A percentile compares a stretch with the other conserved stretches of the same genome.
phyloP scores from a whole-genome alignment of 2,329 filamentous ascomycete species.

The Sclerotinia borealis region DNA sequence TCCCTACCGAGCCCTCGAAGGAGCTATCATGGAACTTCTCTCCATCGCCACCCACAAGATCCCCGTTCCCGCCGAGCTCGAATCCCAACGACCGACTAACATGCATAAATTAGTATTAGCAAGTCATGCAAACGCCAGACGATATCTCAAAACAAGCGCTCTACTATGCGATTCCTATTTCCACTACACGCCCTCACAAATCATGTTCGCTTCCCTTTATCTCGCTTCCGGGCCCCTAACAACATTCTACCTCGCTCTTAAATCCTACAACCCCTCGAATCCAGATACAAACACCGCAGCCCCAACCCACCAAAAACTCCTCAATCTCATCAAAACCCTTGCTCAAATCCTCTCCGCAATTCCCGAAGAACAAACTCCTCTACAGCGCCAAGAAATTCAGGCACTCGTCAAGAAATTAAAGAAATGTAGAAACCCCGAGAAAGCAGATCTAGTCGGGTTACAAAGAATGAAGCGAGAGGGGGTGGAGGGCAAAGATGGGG shows the following conservation, averaged over 20 bases:
- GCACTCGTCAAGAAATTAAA: conserved; percentile 63
- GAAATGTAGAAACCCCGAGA: conserved; percentile 67
- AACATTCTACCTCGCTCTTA: conserved; percentile 29
- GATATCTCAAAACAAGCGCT: conserved; percentile 71
- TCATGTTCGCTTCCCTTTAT: conserved; percentile 76
- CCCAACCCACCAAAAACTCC: background rate
- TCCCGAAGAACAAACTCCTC: conserved; percentile 18
- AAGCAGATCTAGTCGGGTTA: conserved; percentile 63
- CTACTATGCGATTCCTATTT: conserved; percentile 95
- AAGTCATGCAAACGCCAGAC: conserved; percentile 68
- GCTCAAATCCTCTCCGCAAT: background rate
- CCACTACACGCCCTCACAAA: conserved; percentile 89
- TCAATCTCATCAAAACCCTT: background rate
- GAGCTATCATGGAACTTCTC: conserved; percentile 72
- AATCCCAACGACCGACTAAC: conserved; percentile 16
- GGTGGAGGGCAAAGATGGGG: conserved; percentile 19
- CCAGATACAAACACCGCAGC: background rate
- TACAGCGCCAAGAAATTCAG: conserved; percentile 44
- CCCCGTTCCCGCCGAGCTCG: conserved; percentile 2
- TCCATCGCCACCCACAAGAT: conserved; percentile 4
- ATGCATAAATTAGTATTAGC: conserved; percentile 42
- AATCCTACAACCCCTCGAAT: conserved; percentile 21
- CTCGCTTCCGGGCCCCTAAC: conserved; percentile 63
- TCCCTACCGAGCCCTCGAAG: conserved; percentile 82
- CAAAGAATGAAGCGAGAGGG: conserved; percentile 51